Conservation (phyloP, 371 early-diverging fungal species). For the Furculomyces boomerangus region DNA sequence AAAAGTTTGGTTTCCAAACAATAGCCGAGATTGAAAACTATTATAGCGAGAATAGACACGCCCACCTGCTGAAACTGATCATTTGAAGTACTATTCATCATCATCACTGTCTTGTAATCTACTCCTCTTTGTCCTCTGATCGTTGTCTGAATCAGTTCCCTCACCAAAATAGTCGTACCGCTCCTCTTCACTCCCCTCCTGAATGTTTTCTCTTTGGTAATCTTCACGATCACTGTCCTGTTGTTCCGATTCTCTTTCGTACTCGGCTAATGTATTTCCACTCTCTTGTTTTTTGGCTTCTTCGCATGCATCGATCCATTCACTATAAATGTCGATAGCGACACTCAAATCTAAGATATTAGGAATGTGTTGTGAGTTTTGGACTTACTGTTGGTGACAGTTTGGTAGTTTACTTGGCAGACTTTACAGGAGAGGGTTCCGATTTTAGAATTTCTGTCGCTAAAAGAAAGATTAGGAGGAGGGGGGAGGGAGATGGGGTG, state of each 20-base stretch:
- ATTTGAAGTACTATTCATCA: not conserved
- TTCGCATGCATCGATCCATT: constrained; percentile 50
- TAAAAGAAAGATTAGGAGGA: not conserved
- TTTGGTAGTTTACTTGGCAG: constrained; percentile 15
- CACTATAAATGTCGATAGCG: constrained; percentile 42
- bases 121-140: not conserved
- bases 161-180: not conserved
- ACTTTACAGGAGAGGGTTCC: constrained; percentile 17
- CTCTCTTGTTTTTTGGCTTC: constrained; percentile 22
- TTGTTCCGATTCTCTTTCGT: not conserved
- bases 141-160: not conserved
- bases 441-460: constrained; percentile 8
- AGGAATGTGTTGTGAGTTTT: no score
- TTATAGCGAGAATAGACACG: not conserved
- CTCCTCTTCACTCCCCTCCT: not conserved
- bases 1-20: not conserved
- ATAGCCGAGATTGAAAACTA: not conserved
- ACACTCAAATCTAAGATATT: constrained; percentile 21
- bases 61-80: not conserved
- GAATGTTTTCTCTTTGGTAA: not conserved
- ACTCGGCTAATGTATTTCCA: no score
- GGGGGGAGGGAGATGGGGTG: not conserved
- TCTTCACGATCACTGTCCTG: not conserved
- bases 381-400: constrained; percentile 9
- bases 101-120: not conserved